Conservation (phyloP, 2,329 filamentous ascomycete genomes). For the Penicillium sp. region DNA sequence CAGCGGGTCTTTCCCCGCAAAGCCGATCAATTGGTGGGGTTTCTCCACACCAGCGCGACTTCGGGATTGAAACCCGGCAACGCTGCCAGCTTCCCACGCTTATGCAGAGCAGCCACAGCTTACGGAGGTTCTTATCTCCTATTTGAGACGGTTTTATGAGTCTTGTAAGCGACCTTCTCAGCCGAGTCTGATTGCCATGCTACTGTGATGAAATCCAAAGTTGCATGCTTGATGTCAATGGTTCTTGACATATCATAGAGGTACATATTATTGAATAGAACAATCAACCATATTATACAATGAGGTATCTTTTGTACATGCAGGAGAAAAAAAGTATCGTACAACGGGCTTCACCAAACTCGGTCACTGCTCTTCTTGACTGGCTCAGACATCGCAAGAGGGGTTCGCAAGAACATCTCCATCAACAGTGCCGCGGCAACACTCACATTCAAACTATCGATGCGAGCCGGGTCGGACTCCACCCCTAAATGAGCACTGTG, state of each 20-base stretch:
- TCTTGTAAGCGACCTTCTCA: not conserved
- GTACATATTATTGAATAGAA: not conserved
- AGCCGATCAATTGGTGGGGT: conserved; percentile 4
- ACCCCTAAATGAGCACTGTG: conserved; percentile 45
- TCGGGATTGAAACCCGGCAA: conserved; percentile 18
- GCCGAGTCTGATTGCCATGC: not conserved
- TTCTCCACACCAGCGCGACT: conserved; percentile 13
- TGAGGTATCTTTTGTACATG: conserved; percentile 16
- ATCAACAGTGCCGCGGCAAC: conserved; percentile 78
- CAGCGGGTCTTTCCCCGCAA: conserved; percentile 16
- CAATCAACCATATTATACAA: conserved; percentile 17
- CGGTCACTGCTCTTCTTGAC: conserved; percentile 24
- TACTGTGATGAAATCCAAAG: too few relatives aligned
- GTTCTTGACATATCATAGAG: not conserved
- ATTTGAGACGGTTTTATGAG: not conserved
- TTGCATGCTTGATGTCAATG: not conserved
- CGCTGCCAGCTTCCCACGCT: not conserved
- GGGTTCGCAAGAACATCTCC: conserved; percentile 44
- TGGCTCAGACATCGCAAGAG: conserved; percentile 33
- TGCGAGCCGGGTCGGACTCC: conserved; percentile 51
- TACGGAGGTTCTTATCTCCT: not conserved
- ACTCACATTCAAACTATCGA: conserved; percentile 93
- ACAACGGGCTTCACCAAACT: conserved; percentile 24
- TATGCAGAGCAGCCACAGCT: not conserved
- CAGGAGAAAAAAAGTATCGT: conserved; percentile 9